A percentile compares a stretch with the other conserved stretches of the same genome.
Evolutionary conservation across 768 basidiomycete genomes (phyloP).

Genomic region (Melanogaster broomeanus): DNA sequence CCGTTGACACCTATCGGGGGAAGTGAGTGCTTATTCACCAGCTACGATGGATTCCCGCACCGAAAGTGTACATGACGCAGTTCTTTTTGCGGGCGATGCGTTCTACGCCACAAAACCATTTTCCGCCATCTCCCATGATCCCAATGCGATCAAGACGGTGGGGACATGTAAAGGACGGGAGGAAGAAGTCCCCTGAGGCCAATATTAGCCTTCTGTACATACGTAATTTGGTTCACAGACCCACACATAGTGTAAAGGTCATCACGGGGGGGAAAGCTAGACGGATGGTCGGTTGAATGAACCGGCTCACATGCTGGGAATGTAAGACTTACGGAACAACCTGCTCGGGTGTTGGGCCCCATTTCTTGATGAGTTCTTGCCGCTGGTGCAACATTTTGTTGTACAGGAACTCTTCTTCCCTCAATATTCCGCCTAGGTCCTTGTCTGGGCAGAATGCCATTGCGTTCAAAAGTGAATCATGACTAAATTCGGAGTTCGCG

Average conservation of each 20-base stretch:
- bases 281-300: not conserved
- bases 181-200: slow-evolving; percentile 56
- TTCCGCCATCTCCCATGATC: slow-evolving; percentile 53
- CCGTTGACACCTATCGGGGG: slow-evolving; percentile 40
- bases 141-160: slow-evolving; percentile 51
- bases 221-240: not conserved
- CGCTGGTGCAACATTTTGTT: slow-evolving; percentile 41
- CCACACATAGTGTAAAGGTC: slow-evolving; percentile 34
- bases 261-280: slow-evolving; percentile 33
- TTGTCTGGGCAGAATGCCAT: slow-evolving; percentile 1
- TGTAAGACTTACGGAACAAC: slow-evolving; percentile 33
- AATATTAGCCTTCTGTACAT: slow-evolving; percentile 6
- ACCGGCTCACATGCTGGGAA: not conserved
- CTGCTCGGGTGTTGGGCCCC: slow-evolving; percentile 53
- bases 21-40: not conserved
- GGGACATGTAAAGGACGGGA: slow-evolving; percentile 50
- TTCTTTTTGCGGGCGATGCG: slow-evolving; percentile 44
- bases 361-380: slow-evolving; percentile 50
- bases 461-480: slow-evolving; percentile 4
- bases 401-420: slow-evolving; percentile 37
- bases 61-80: slow-evolving; percentile 54
- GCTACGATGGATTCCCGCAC: slow-evolving; percentile 22
- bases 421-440: slow-evolving; percentile 12
- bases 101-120: slow-evolving; percentile 53
- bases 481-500: slow-evolving; percentile 15